Conservation (phyloP, 805 yeast species). For the Metschnikowia noctiluminum region DNA sequence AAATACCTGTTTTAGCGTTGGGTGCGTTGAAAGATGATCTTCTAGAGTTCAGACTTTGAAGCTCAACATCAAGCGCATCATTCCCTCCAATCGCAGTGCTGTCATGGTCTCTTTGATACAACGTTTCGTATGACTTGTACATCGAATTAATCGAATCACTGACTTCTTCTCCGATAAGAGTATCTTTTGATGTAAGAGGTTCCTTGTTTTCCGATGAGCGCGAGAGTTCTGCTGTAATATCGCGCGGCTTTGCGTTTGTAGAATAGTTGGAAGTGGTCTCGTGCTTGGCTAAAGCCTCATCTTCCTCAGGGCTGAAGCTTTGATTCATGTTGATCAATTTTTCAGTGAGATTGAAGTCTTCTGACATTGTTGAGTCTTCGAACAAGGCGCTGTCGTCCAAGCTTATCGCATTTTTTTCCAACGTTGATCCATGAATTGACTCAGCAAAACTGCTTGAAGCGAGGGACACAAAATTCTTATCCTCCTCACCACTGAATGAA, state of each 20-base stretch:
- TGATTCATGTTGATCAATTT: slow-evolving; percentile 8
- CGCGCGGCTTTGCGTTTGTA: background rate
- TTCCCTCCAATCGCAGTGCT: slow-evolving; percentile 1
- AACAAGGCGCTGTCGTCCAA: slow-evolving; percentile 19
- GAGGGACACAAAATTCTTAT: slow-evolving; percentile 21
- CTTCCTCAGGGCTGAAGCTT: slow-evolving; percentile 1
- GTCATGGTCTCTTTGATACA: slow-evolving; percentile 7
- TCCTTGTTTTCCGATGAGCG: background rate
- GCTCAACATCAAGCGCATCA: background rate
- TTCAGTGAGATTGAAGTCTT: slow-evolving; percentile 13
- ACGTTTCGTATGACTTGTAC: slow-evolving; percentile 25
- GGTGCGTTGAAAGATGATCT: slow-evolving; percentile 11
- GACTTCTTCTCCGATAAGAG: slow-evolving; percentile 19
- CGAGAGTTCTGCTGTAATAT: background rate
- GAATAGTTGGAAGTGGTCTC: slow-evolving; percentile 1
- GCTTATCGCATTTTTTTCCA: slow-evolving; percentile 23
- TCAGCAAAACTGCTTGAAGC: slow-evolving; percentile 17
- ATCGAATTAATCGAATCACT: slow-evolving; percentile 22
- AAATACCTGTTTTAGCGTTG: slow-evolving; percentile 16
- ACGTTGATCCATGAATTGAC: slow-evolving; percentile 19
- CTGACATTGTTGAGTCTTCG: slow-evolving; percentile 22
- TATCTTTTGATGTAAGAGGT: slow-evolving; percentile 23
- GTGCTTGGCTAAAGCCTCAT: background rate
- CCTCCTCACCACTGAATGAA: slow-evolving; percentile 1
- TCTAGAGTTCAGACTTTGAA: background rate